Evolutionary conservation across 805 yeast species (phyloP), one percentile per base, ranked within the genome.

Genomic region (Nakazawaea wyomingensis): DNA sequence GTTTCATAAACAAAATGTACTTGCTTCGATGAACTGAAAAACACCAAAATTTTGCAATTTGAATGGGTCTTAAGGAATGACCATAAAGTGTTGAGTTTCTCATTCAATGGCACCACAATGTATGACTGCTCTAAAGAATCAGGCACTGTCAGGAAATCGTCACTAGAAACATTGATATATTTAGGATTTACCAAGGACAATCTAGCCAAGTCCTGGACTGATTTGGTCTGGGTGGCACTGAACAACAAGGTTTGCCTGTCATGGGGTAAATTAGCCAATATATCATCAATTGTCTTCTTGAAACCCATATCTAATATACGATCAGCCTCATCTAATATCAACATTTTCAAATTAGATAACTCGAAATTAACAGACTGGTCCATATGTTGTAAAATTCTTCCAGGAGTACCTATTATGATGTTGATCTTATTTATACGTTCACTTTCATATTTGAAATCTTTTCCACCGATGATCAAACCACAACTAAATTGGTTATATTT

Each of bases 221-320:
- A 78, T 50, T 87, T 90, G 1, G 95, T 82, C 60, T 85, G 95
- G 1, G 97, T 89, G 0, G 96, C 97, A 0, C 95, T 84, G 52
- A 85, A 90, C 37, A 89, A 62, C 39, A 89, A 59, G 0, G 96
- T 88, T 58, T 90, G 96, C 57, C 96, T 74, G 4, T 80, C 72
- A 9, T 83, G 78, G 1, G 96, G 95, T 47, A 89, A 65, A 58
- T 84, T 87, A 37, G 77, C 75, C 21, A 89, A 64, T 42, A 89
- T 89, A 24, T 82, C 83, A 58, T 90, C 96, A 48, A 89, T 64
- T 34, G 93, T 84, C 53, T 77, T 78, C 57, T 80, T 81, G 71
- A 89, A 89, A 6, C 96, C 96, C 95, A 90, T 86, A 62, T 89
- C 97, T 53, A 89, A 66, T 54, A 93, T 86, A 51, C 96, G 69